Conservation (phyloP, 345 rosid species). For the Noccaea bulbosa region DNA sequence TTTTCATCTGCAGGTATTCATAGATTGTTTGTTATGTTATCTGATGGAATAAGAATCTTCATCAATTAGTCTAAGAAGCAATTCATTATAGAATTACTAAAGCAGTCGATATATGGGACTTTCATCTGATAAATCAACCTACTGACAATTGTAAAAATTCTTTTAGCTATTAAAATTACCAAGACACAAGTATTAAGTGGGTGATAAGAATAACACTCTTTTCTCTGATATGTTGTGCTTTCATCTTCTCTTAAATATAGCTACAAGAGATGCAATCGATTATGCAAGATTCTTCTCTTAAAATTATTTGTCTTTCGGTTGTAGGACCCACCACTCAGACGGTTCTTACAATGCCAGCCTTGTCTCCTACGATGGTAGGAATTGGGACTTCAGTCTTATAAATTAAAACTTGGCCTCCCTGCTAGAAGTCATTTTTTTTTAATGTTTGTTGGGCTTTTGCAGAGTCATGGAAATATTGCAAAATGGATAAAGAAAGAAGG, state of each 20-base stretch:
- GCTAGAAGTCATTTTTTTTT: slow-evolving; percentile 37
- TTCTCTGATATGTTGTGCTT: slow-evolving; percentile 20
- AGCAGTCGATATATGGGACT: neutral
- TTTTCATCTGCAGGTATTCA: slow-evolving; percentile 82
- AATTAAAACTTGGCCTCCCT: slow-evolving; percentile 34
- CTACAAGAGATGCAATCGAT: neutral
- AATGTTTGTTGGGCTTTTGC: slow-evolving; percentile 47
- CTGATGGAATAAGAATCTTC: slow-evolving; percentile 11
- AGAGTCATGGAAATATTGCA: slow-evolving; percentile 93
- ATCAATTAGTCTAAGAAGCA: slow-evolving; percentile 6
- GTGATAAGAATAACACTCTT: slow-evolving; percentile 9
- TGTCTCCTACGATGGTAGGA: slow-evolving; percentile 98
- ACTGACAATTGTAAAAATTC: neutral
- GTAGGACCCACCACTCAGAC: slow-evolving; percentile 68
- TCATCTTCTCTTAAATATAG: neutral
- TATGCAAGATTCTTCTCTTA: slow-evolving; percentile 8
- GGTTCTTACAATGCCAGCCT: slow-evolving; percentile 90
- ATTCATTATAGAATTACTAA: slow-evolving; percentile 19
- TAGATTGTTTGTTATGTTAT: slow-evolving; percentile 27
- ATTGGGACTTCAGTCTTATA: slow-evolving; percentile 15
- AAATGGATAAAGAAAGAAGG: slow-evolving; percentile 98
- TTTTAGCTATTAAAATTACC: slow-evolving; percentile 11
- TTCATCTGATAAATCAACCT: slow-evolving; percentile 19
- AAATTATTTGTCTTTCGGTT: slow-evolving; percentile 51
- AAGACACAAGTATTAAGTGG: slow-evolving; percentile 7